phyloP scores from a whole-genome alignment of 768 basidiomycete species.

The Boletus coccyginus region DNA sequence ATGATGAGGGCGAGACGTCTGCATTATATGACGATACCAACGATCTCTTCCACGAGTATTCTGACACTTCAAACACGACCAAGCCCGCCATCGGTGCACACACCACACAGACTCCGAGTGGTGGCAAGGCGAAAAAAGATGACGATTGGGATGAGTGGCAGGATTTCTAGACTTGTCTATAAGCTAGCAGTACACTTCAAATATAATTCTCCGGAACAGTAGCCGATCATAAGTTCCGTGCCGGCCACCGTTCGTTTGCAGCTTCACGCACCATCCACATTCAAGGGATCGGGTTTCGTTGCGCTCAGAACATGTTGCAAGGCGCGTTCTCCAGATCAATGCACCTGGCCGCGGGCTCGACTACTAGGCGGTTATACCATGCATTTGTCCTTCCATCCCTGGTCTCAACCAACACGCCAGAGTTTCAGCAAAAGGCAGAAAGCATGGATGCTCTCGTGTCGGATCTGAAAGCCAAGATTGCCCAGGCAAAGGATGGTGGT shows the following conservation, averaged over 20 bases:
- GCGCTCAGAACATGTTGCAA: slow-evolving; percentile 19
- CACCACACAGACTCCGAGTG: slow-evolving; percentile 5
- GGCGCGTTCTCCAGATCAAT: slow-evolving; percentile 13
- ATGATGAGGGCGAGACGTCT: slow-evolving; percentile 55
- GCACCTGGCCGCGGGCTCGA: background rate
- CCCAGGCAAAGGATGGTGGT: slow-evolving; percentile 65
- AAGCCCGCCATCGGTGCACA: slow-evolving; percentile 2
- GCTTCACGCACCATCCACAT: background rate
- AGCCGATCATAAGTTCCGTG: slow-evolving; percentile 24
- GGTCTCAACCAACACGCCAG: slow-evolving; percentile 64
- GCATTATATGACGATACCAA: slow-evolving; percentile 62
- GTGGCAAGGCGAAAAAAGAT: slow-evolving; percentile 33
- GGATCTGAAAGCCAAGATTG: slow-evolving; percentile 59
- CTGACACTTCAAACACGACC: slow-evolving; percentile 19
- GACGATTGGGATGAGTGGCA: slow-evolving; percentile 81
- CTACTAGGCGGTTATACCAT: slow-evolving; percentile 50
- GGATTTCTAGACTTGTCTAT: slow-evolving; percentile 52
- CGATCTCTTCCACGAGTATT: slow-evolving; percentile 52
- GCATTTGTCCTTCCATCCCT: slow-evolving; percentile 71
- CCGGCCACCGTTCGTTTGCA: background rate
- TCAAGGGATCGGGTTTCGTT: background rate
- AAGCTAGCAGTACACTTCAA: background rate
- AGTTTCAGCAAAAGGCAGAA: slow-evolving; percentile 63
- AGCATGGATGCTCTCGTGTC: slow-evolving; percentile 70
- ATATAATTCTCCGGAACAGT: slow-evolving; percentile 4